Percentiles rank a stretch among this genome's conserved stretches.
Evolutionary conservation across 1,284 basidiomycete genomes (phyloP).

Genomic region (Ustilago crameri): DNA sequence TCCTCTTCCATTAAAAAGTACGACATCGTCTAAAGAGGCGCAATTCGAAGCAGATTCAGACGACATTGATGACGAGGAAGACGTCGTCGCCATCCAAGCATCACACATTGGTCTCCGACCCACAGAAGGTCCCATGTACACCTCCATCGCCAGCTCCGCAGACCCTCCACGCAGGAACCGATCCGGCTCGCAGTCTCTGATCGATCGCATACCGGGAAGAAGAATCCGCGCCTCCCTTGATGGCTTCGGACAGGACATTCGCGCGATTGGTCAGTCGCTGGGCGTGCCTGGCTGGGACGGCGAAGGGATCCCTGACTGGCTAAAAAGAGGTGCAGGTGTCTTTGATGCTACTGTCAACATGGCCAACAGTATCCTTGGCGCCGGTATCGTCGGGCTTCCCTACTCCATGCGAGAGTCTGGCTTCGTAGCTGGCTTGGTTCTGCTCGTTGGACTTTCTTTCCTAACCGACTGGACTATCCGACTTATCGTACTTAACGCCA

Average conservation of each 20-base stretch:
- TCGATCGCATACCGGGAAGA: conserved; percentile 34
- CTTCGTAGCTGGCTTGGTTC: conserved; percentile 83
- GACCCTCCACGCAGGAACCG: conserved; percentile 15
- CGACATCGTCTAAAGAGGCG: conserved; percentile 65
- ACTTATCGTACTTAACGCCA: conserved; percentile 88
- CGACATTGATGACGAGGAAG: conserved; percentile 50
- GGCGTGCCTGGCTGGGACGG: conserved; percentile 70
- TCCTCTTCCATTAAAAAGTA: conserved; percentile 54
- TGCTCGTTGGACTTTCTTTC: conserved; percentile 82
- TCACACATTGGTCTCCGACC: conserved; percentile 32
- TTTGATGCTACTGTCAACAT: conserved; percentile 88
- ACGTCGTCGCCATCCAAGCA: conserved; percentile 35
- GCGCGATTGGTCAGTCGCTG: conserved; percentile 47
- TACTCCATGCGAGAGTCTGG: conserved; percentile 93
- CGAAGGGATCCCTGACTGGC: conserved; percentile 68
- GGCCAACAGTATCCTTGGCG: conserved; percentile 96
- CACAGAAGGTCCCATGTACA: conserved; percentile 2
- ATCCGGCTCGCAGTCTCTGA: conserved; percentile 34
- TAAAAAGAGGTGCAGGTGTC: conserved; percentile 77
- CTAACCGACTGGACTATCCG: conserved; percentile 99
- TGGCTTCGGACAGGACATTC: conserved; percentile 54
- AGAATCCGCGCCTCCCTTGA: conserved; percentile 49
- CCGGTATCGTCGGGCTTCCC: conserved; percentile 78
- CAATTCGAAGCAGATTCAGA: conserved; percentile 68
- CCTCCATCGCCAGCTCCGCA: conserved; percentile 12